A percentile compares a stretch with the other conserved stretches of the same genome.
Conservation (phyloP, 73 alveolate genomes). For the Tetrahymena thermophila region DNA sequence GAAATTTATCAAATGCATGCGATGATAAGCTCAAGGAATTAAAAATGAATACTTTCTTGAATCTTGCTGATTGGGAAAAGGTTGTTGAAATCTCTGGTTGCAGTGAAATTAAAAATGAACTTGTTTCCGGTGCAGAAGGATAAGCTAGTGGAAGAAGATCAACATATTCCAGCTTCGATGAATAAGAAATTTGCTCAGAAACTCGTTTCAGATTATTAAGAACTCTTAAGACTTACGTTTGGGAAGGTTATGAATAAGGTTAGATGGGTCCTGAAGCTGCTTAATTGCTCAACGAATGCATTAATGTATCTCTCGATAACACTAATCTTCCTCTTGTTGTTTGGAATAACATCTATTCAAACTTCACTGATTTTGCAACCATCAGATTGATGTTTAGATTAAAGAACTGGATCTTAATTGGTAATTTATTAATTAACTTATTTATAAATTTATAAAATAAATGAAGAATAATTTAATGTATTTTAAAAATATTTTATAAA, state of each 20-base stretch:
- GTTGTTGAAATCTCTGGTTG: constrained; percentile 32
- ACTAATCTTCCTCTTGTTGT: constrained; percentile 12
- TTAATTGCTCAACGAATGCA: constrained; percentile 37
- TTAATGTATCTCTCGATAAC: constrained; percentile 54
- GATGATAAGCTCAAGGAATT: constrained; percentile 38
- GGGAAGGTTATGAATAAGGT: constrained; percentile 48
- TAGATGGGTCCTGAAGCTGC: constrained; percentile 39
- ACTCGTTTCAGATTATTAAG: constrained; percentile 49
- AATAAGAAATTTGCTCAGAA: constrained; percentile 39
- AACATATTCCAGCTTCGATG: constrained; percentile 26
- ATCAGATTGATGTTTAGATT: constrained; percentile 20
- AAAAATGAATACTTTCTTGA: constrained; percentile 23
- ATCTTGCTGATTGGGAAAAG: constrained; percentile 52
- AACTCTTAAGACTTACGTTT: constrained; percentile 46
- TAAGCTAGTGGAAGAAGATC: constrained; percentile 11
- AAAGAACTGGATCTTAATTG: constrained; percentile 25
- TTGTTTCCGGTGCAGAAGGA: not conserved
- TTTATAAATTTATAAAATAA: no score
- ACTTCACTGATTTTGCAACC: constrained; percentile 22
- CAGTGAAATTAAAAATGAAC: constrained; percentile 10
- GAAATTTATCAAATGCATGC: constrained; percentile 1
- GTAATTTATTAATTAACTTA: not conserved
- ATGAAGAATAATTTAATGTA: no score
- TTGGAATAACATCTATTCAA: constrained; percentile 24
- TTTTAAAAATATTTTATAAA: not conserved